Evolutionary conservation across 768 basidiomycete species (phyloP), one percentile per base, ranked within the genome.

Genomic region (Suillus decipiens): DNA sequence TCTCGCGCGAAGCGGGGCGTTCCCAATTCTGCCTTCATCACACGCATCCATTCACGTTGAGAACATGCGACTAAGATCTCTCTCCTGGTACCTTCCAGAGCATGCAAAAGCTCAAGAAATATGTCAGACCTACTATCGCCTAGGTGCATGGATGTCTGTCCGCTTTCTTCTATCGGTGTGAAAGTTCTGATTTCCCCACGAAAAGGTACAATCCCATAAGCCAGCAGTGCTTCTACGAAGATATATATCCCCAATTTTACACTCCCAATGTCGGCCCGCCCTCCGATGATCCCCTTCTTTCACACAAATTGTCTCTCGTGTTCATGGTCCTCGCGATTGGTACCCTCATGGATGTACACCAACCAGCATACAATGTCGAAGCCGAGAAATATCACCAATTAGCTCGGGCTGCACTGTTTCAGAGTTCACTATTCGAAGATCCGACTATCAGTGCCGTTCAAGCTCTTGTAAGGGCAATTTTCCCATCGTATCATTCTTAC

Each of bases 301-400:
- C 81, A n/a, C 89, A 88, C 72, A 84, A 84, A 6, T 82, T 89
- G 41, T 82, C 86, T 1, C 77, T 88, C 57, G 73, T 87, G 76
- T 89, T 86, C 69, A 87, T 89, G 77, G 78, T 89, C 22, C 80
- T 90, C 9, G 85, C 88, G 0, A 85, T 89, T 64, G 89, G 88
- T 3, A 82, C 81, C 12, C 78, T 89, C 56, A 85, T 88, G 81
- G 82, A 89, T 68, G 79, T 81, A 5, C 72, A 77, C 19, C 73
- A 84, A 42, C 77, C 83, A 17, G 81, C 87, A 0, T 89, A 89
- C 69, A 86, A 80, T 59, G 69, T 88, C 50, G 88, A 90, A 61
- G 88, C 88, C 1, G 87, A 89, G 71, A 88, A 88, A 70, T 89
- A 86, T 66, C 83, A 89, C 66, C 87, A 88, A 62, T 75, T 89